Evolutionary conservation across 768 basidiomycete species (phyloP).

Genomic region (Rhodotorula babjevae): DNA sequence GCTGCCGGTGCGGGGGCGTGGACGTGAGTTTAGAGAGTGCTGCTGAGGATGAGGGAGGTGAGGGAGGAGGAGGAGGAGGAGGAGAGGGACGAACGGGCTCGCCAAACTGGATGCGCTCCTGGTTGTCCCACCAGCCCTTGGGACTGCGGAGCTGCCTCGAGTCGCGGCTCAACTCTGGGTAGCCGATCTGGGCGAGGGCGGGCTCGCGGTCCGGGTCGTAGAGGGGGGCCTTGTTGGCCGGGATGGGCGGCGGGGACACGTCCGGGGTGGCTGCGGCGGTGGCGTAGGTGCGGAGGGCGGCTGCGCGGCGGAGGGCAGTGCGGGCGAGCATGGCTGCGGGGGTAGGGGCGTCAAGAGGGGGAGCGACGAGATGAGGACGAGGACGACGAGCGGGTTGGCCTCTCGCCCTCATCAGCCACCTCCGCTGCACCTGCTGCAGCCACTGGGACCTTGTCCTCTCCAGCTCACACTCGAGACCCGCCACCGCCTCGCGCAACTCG

Average conservation of each 20-base stretch:
- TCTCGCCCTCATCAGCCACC: too few species aligned
- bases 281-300: constrained; percentile 1
- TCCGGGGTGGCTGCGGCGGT: constrained; percentile 9
- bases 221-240: not conserved
- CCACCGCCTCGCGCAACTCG: too few species aligned
- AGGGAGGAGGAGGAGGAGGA: not conserved
- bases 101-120: constrained; percentile 49
- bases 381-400: not conserved
- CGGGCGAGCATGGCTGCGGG: constrained; percentile 8
- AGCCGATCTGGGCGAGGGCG: constrained; percentile 42
- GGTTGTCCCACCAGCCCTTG: constrained; percentile 49
- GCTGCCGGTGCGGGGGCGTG: constrained; percentile 38
- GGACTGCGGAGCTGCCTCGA: constrained; percentile 46
- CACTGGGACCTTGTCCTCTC: too few species aligned
- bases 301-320: not conserved
- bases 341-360: not conserved
- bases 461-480: too few species aligned
- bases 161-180: constrained; percentile 48
- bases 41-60: not conserved
- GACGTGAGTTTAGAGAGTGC: too few species aligned
- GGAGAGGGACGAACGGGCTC: constrained; percentile 46
- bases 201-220: constrained; percentile 38
- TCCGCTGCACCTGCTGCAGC: too few species aligned
- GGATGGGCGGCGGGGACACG: constrained; percentile 7
- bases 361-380: not conserved